phyloP scores from a whole-genome alignment of 2,329 filamentous ascomycete species.

The Aschersonia sp. region DNA sequence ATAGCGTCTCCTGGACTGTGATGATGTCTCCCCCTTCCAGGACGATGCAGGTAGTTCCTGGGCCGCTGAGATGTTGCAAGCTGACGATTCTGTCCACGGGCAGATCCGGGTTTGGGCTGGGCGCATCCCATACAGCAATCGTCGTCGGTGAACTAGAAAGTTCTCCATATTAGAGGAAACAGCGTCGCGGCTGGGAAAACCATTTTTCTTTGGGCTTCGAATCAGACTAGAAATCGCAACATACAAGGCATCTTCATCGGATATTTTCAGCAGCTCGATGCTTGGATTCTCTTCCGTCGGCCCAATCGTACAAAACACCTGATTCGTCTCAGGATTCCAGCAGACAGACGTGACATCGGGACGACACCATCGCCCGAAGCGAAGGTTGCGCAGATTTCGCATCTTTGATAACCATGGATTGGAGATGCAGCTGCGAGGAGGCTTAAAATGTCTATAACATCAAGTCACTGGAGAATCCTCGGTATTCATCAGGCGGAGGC shows the following conservation, averaged over 20 bases:
- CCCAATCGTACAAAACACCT: conserved; percentile 71
- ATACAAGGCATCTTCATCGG: conserved; percentile 22
- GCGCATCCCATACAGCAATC: conserved; percentile 82
- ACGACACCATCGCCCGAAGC: conserved; percentile 50
- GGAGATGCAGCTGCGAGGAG: neutral
- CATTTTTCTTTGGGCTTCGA: too few species aligned
- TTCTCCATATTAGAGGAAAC: neutral
- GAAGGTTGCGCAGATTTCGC: conserved; percentile 77
- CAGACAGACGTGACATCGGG: conserved; percentile 58
- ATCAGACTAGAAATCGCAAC: neutral
- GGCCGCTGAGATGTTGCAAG: conserved; percentile 77
- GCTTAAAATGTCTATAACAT: too few species aligned
- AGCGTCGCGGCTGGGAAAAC: too few species aligned
- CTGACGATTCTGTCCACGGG: conserved; percentile 60
- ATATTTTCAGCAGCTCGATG: conserved; percentile 54
- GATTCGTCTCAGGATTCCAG: conserved; percentile 72
- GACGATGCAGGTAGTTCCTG: conserved; percentile 62
- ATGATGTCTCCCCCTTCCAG: conserved; percentile 85
- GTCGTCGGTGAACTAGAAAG: conserved; percentile 13
- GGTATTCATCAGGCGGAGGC: neutral
- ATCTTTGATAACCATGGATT: conserved; percentile 29
- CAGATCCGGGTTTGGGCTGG: conserved; percentile 63
- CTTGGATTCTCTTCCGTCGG: conserved; percentile 54
- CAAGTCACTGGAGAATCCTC: too few species aligned
- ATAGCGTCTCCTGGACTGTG: conserved; percentile 52